Conservation (phyloP, 495 filamentous ascomycete species). For the Xylaria palmicola region DNA sequence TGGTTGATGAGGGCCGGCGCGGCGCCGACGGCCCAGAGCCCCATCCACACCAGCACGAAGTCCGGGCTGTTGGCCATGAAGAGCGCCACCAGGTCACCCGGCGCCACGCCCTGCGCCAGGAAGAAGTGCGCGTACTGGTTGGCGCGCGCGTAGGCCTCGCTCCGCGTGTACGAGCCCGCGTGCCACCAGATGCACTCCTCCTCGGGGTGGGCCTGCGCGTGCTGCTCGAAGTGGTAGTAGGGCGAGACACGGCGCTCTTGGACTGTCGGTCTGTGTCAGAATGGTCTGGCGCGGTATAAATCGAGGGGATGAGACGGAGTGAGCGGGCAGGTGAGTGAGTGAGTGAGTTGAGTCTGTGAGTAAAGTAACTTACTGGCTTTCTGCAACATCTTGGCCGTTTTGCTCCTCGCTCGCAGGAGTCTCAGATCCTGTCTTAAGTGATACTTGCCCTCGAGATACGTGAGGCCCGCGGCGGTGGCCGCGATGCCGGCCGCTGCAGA, state of each 20-base stretch:
- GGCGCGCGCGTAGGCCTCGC: slow-evolving; percentile 52
- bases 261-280: slow-evolving; percentile 38
- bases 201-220: slow-evolving; percentile 47
- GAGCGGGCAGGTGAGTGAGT: not conserved
- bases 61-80: slow-evolving; percentile 69
- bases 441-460: slow-evolving; percentile 72
- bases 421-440: slow-evolving; percentile 61
- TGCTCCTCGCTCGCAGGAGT: slow-evolving; percentile 31
- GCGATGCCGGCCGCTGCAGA: slow-evolving; percentile 57
- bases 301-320: not conserved
- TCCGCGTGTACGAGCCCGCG: slow-evolving; percentile 61
- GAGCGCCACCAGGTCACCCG: slow-evolving; percentile 66
- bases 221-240: slow-evolving; percentile 65
- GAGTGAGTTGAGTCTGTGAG: not conserved
- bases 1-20: slow-evolving; percentile 76
- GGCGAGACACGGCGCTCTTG: slow-evolving; percentile 52
- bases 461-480: slow-evolving; percentile 47
- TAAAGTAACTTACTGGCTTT: slow-evolving; percentile 25
- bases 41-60: slow-evolving; percentile 66
- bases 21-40: slow-evolving; percentile 60
- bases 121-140: slow-evolving; percentile 69
- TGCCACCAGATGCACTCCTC: slow-evolving; percentile 67
- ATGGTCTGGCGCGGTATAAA: too few relatives aligned
- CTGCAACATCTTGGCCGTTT: slow-evolving; percentile 38
- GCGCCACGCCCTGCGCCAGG: slow-evolving; percentile 54